Evolutionary conservation across 1,284 basidiomycete species (phyloP), one percentile per base, ranked within the genome.

Genomic region (Moniliophthora roreri): DNA sequence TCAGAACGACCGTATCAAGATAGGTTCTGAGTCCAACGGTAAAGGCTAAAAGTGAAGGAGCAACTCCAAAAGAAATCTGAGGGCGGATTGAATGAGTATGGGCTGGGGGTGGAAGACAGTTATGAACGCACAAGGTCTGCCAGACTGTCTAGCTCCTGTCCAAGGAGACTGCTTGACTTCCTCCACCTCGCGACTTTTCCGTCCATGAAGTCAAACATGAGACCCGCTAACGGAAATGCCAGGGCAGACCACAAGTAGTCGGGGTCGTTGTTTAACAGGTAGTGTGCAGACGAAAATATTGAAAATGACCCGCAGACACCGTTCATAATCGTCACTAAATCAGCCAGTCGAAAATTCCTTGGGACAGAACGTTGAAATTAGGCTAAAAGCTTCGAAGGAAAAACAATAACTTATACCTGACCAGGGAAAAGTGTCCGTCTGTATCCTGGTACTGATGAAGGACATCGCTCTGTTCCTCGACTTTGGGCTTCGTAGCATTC

Each of bases 251-350:
- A 92, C 53, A 98, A 76, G 70, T 87, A 85, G 59, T 84, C 81
- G 56, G 82, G 79, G 69, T 99, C 93, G 60, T 88, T 85, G 24
- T 90, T 90, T 51, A 92, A 65, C 59, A 96, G 80, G 72, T 96
- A 96, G 55, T 88, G 87, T 37, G 90, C 93, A 7, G 93, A 95
- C 35, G 91, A 95, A 69, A 96, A 96, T 60, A 99, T 81, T 38
- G 95, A 98, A 63, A 98, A 89, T 13, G 93, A 93, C 54, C 97
- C 97, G 73, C 97, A 99, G 69, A 99, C 92, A 38, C 97, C 97
- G 68, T 99, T 99, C 89, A 97, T 96, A 60, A 99, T 93, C n/a
- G 96, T 99, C 65, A 99, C 94, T 42, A 97, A 82, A 74, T 99
- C 96, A 62, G 96, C 96, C 34, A 99, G 84, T 54, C 95, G 93